phyloP scores from a whole-genome alignment of 371 early-diverging fungal species.

The Pancytospora philotis region DNA sequence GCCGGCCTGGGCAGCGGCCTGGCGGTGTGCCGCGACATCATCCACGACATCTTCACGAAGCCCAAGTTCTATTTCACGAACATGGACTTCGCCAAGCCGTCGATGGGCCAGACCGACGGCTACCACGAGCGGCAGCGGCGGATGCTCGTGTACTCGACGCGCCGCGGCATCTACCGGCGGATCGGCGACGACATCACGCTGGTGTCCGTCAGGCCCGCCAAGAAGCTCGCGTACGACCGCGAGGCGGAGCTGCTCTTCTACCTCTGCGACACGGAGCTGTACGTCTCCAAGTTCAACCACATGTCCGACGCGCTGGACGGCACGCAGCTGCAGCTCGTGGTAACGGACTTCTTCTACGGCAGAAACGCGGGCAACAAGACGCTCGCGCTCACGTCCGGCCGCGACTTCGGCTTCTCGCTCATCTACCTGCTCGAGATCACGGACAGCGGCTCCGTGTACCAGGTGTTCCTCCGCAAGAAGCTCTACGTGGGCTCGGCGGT shows the following conservation, averaged over 20 bases:
- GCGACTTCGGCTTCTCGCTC: conserved; percentile 20
- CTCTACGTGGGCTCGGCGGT: conserved; percentile 56
- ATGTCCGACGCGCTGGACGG: conserved; percentile 11
- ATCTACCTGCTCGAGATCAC: conserved; percentile 35
- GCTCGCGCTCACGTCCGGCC: conserved; percentile 24
- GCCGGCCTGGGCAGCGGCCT: no score
- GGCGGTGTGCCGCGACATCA: no score
- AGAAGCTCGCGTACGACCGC: conserved; percentile 44
- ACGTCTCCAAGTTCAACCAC: conserved; percentile 24
- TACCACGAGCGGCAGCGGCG: background rate
- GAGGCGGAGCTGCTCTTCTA: conserved; percentile 31
- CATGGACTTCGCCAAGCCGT: background rate
- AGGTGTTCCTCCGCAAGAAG: conserved; percentile 31
- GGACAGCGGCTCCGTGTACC: conserved; percentile 4
- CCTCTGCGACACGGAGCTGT: conserved; percentile 10
- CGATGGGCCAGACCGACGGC: background rate
- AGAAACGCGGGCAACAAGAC: conserved; percentile 5
- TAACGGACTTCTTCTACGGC: conserved; percentile 45
- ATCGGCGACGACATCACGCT: conserved; percentile 4
- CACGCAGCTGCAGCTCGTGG: conserved; percentile 14
- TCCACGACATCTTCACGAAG: background rate
- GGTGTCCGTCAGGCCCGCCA: conserved; percentile 25
- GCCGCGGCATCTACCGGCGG: conserved; percentile 38
- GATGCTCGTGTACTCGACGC: conserved; percentile 35
- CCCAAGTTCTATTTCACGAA: background rate